Base-by-base conservation (phyloP, 2,329 filamentous ascomycete species). In the Xylaria sp. region DNA sequence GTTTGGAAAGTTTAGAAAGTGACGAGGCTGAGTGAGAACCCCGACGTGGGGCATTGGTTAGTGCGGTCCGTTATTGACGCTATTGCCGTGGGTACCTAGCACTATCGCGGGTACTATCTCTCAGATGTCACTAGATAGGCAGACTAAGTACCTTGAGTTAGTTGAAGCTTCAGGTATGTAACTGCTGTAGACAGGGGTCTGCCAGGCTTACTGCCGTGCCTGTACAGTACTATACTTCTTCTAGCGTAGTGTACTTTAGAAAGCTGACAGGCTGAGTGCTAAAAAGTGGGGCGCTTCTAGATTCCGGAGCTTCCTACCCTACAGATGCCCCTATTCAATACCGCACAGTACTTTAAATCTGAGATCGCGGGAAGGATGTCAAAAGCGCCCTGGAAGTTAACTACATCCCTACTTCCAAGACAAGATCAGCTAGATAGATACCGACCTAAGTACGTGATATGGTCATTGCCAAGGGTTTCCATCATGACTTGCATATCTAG, bases 1-100 rank as follows among this genome's bases (percentile, higher is more conserved):
- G 62, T n/a, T 48, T 63, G 58, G 70, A 63, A 66, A 69, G 66
- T 66, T 69, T 59, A 34, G 59, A 68, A 66, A 67, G 58, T 52
- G 68, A 62, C 72, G 48, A 73, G 72, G 72, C 72, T 73, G 71
- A 71, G 57, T 2, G 32, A 28, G 55, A 32, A 56, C 41, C 10
- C 10, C 2, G 58, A 20, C 41, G 63, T 68, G 71, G 71, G 68
- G 62, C 65, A 46, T 48, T 28, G 44, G 50, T 61, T 60, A 28
- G 55, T 34, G 37, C 20, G 23, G 2, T 7, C 5, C 5, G 39
- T 6, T 28, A n/a, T 44, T 44, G 55, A 57, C 34, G 20, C 46
- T 23, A 25, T 13, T 23, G 20, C 20, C 46, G 18, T 23, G 20
- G 23, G 10, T 50, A 23, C 46, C 46, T 48, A 48, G 15, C 46